Percentiles rank a stretch among this genome's conserved stretches.
Conservation (phyloP, 164 flowering plant species). For the Sextonia rubra region DNA sequence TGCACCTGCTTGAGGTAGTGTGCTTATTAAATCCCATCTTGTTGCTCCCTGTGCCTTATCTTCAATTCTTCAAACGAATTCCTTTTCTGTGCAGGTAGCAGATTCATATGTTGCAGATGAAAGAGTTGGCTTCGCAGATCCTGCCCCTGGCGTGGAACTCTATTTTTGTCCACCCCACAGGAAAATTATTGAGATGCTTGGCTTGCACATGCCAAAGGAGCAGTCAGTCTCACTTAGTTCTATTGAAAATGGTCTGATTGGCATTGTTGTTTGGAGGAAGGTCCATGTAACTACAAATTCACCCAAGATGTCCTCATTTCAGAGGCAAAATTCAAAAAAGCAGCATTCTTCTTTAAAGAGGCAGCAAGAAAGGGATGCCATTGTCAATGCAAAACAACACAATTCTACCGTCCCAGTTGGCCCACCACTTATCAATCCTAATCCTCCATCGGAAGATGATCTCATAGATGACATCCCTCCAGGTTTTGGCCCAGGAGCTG, state of each 20-base stretch:
- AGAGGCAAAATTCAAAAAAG: slow-evolving; percentile 51
- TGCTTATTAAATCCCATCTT: not conserved
- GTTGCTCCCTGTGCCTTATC: not conserved
- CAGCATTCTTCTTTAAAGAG: slow-evolving; percentile 41
- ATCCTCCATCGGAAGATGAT: slow-evolving; percentile 30
- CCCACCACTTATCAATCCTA: slow-evolving; percentile 14
- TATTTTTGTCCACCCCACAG: slow-evolving; percentile 72
- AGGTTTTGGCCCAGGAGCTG: slow-evolving; percentile 68
- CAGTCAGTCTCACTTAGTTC: slow-evolving; percentile 41
- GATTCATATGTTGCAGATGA: slow-evolving; percentile 70
- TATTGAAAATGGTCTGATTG: slow-evolving; percentile 75
- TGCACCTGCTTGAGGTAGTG: slow-evolving; percentile 57
- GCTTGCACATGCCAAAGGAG: slow-evolving; percentile 53
- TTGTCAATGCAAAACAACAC: slow-evolving; percentile 20
- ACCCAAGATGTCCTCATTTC: slow-evolving; percentile 61
- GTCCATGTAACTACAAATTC: slow-evolving; percentile 49
- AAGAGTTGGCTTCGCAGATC: slow-evolving; percentile 91
- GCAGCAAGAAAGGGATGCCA: slow-evolving; percentile 39
- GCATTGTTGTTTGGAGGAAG: slow-evolving; percentile 93
- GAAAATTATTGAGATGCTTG: slow-evolving; percentile 50
- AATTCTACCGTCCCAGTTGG: slow-evolving; percentile 5
- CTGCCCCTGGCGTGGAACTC: slow-evolving; percentile 68
- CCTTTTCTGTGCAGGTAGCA: slow-evolving; percentile 43
- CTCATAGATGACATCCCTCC: slow-evolving; percentile 89
- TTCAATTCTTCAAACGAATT: not conserved